A percentile compares a stretch with the other conserved stretches of the same genome.
Evolutionary conservation across 2,329 filamentous ascomycete species (phyloP).

Genomic region (Ceratocystis colombiana): DNA sequence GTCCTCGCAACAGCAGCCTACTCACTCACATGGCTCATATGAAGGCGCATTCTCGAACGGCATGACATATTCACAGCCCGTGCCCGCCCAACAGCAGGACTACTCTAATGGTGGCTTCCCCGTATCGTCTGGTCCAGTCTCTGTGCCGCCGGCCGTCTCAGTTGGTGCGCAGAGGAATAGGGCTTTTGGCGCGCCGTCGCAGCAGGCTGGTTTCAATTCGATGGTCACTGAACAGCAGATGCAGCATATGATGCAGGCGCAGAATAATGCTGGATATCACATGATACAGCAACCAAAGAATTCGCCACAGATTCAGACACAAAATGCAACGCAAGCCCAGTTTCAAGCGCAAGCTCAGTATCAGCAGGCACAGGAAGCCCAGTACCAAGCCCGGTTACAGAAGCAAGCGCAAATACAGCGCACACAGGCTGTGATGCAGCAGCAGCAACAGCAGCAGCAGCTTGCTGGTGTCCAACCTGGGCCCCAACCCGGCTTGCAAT

Average conservation of each 20-base stretch:
- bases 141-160: background rate
- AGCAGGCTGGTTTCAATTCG: constrained; percentile 23
- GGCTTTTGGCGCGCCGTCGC: background rate
- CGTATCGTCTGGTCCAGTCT: background rate
- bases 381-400: constrained; percentile 12
- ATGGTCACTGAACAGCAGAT: constrained; percentile 28
- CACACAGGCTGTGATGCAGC: constrained; percentile 25
- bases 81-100: constrained; percentile 5
- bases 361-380: constrained; percentile 20
- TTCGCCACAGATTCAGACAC: background rate
- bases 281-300: constrained; percentile 5
- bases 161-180: background rate
- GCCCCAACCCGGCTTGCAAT: constrained; percentile 1
- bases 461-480: background rate
- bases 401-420: constrained; percentile 20
- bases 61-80: background rate
- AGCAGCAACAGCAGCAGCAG: constrained; percentile 13
- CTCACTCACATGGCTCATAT: background rate
- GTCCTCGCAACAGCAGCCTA: background rate
- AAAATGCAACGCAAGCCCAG: constrained; percentile 8
- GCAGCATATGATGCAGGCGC: constrained; percentile 28
- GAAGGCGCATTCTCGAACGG: constrained; percentile 8
- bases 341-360: constrained; percentile 14
- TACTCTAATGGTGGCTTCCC: constrained; percentile 15
- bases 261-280: constrained; percentile 20